Percentiles rank a stretch among this genome's conserved stretches.
Conservation (phyloP, 2,329 filamentous ascomycete genomes). For the Ophiocordyceps sinensis region DNA sequence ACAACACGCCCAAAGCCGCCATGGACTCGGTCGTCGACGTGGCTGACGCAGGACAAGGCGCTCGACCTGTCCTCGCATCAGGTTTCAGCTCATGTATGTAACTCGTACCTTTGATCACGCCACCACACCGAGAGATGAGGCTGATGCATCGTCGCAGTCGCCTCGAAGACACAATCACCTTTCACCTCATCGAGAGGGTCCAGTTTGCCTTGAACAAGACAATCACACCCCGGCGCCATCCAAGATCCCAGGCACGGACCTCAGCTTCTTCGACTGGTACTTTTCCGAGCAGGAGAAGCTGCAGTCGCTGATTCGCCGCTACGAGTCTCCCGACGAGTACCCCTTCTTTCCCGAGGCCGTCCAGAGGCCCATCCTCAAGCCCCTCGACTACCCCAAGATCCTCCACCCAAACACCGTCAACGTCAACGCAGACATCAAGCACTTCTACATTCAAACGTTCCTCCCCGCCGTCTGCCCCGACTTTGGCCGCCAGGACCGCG, state of each 20-base stretch:
- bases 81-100: slow-evolving; percentile 93
- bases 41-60: slow-evolving; percentile 67
- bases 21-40: slow-evolving; percentile 93
- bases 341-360: slow-evolving; percentile 84
- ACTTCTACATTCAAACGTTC: slow-evolving; percentile 69
- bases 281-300: slow-evolving; percentile 78
- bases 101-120: not conserved
- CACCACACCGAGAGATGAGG: slow-evolving; percentile 1
- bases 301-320: slow-evolving; percentile 86
- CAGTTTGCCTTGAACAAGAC: slow-evolving; percentile 85
- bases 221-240: slow-evolving; percentile 69
- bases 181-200: slow-evolving; percentile 92
- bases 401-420: slow-evolving; percentile 82
- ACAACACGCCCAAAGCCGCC: too few species aligned
- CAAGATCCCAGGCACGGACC: slow-evolving; percentile 54
- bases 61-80: slow-evolving; percentile 83
- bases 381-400: slow-evolving; percentile 76
- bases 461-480: slow-evolving; percentile 72
- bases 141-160: slow-evolving; percentile 41
- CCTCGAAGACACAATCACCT: slow-evolving; percentile 93
- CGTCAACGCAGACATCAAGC: slow-evolving; percentile 76
- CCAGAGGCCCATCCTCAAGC: slow-evolving; percentile 68
- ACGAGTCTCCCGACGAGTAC: slow-evolving; percentile 92
- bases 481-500: slow-evolving; percentile 63
- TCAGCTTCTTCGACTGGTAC: slow-evolving; percentile 91